phyloP scores from a whole-genome alignment of 257 asterid genomes.

The Penstemon newberryi region DNA sequence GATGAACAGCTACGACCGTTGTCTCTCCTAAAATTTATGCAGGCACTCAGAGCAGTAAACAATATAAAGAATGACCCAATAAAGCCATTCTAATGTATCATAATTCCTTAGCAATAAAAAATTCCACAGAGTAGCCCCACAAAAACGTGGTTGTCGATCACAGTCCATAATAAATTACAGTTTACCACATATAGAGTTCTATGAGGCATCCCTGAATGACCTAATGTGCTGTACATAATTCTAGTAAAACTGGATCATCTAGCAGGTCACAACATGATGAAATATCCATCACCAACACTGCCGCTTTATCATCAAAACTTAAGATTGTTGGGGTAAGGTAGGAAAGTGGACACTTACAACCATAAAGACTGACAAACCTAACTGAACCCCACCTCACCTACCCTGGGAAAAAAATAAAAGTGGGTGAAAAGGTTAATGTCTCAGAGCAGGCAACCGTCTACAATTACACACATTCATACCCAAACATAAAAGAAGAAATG shows the following conservation, averaged over 20 bases:
- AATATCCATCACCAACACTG: constrained; percentile 9
- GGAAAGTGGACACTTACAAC: constrained; percentile 14
- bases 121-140: not conserved
- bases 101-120: not conserved
- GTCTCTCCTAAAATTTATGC: constrained; percentile 51
- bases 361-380: constrained; percentile 24
- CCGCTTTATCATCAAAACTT: constrained; percentile 11
- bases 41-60: constrained; percentile 23
- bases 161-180: not conserved
- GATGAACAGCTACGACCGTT: constrained; percentile 54
- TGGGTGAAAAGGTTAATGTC: constrained; percentile 2
- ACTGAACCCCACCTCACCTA: constrained; percentile 28
- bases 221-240: constrained; percentile 14
- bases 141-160: not conserved
- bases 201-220: not conserved
- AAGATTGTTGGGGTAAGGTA: constrained; percentile 4
- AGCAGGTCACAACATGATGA: constrained; percentile 15
- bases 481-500: not conserved
- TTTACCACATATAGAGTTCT: not conserved
- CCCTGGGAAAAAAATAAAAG: constrained; percentile 18
- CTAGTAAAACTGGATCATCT: constrained; percentile 6
- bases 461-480: constrained; percentile 9
- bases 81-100: constrained; percentile 3
- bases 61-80: constrained; percentile 7
- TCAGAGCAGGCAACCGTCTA: constrained; percentile 5